Base-by-base conservation (phyloP, 2,329 filamentous ascomycete genomes). In the Botrytis squamosa region DNA sequence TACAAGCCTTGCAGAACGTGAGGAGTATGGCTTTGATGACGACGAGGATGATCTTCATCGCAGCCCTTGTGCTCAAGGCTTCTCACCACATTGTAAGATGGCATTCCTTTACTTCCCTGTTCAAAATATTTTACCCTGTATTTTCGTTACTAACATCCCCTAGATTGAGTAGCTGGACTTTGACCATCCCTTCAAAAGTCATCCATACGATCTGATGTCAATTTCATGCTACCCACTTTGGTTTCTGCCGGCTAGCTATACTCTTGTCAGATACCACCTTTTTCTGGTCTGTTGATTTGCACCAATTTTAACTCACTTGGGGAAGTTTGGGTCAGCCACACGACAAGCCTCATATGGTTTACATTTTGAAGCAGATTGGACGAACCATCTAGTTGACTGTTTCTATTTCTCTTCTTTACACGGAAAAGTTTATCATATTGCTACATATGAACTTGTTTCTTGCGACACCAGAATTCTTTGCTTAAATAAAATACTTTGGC, bases 1-100 rank as follows among this genome's bases (percentile, higher is more conserved):
- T 42, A 96, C 92, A 42, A 88, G 90, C 73, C 87, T 92, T 75
- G 91, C 91, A 33, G 90, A 80, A 65, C 75, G 75, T 38, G 80
- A 81, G 64, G 78, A 80, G 66, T 78, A 75, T 63, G 72, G 71
- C 69, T 77, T 74, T 70, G 76, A 78, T 52, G 75, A 77, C 18
- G 74, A 73, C 36, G 67, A 73, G 25, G 66, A 70, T 14, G 72
- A 71, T 57, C 33, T 71, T 20, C 68, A 74, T 22, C 72, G 67
- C 63, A 74, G 60, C 33, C 67, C 67, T 38, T 65, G 62, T 65
- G 40, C 76, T 8, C 66, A 57, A 44, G 65, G 73, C n/a, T 78
- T 74, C 63, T 73, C 72, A 38, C 74, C 71, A 55, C 60, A 63
- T 36, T 77, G 77, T 78, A 62, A 73, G 74, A 75, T 46, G 18